These are phyloP conservation scores for Darksidea phi DNA, from an alignment of 495 filamentous ascomycete species.

Conservation along the genomic window DNA sequence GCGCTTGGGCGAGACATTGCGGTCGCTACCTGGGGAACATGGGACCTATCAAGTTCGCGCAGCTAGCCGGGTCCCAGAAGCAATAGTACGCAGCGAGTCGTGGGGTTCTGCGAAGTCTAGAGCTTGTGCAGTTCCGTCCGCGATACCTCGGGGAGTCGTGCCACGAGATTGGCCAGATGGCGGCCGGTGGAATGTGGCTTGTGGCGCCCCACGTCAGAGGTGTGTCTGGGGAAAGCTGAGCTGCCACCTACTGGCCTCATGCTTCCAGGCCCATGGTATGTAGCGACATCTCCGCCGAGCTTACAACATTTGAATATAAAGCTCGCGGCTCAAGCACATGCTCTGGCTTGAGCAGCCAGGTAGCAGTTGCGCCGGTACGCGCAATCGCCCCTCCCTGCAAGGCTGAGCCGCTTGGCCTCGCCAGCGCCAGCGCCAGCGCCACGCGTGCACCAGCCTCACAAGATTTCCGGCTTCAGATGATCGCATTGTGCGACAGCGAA, in stretches of 20 bases:
- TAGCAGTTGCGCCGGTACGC: slow-evolving; percentile 18
- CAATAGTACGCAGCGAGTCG: neutral
- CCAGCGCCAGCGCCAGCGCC: neutral
- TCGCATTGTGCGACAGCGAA: neutral
- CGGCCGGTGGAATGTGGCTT: slow-evolving; percentile 17
- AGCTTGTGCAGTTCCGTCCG: neutral
- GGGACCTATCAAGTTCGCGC: neutral
- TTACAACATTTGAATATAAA: neutral
- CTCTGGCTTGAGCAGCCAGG: neutral
- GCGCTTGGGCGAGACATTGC: slow-evolving; percentile 34
- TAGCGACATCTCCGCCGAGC: neutral
- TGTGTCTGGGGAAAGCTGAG: neutral
- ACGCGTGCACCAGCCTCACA: slow-evolving; percentile 16
- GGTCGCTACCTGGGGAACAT: slow-evolving; percentile 17
- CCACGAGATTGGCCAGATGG: neutral
- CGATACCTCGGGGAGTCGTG: neutral
- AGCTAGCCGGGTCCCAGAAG: no score
- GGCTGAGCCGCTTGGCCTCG: slow-evolving; percentile 10
- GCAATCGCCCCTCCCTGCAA: slow-evolving; percentile 22
- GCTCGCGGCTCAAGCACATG: neutral
- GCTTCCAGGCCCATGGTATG: neutral
- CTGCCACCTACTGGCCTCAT: slow-evolving; percentile 1
- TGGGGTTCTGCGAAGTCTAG: neutral
- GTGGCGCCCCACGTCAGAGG: slow-evolving; percentile 16
- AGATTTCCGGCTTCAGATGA: neutral